phyloP scores from a whole-genome alignment of 2,329 filamentous ascomycete species.

The Lithohypha guttulata region DNA sequence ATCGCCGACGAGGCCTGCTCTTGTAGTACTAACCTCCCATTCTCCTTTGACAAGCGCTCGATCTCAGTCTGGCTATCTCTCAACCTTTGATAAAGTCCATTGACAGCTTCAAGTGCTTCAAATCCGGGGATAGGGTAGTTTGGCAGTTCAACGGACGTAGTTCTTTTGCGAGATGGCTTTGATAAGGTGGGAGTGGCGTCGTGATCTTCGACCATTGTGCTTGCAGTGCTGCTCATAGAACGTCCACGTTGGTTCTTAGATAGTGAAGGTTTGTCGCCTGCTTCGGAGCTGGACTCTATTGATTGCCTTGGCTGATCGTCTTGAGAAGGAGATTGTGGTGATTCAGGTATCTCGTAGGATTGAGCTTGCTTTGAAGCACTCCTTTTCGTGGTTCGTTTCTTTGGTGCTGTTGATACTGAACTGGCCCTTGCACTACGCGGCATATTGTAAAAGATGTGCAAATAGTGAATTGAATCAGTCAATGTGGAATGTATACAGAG shows the following conservation, averaged over 20 bases:
- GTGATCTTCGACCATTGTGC: not conserved
- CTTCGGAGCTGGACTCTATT: not conserved
- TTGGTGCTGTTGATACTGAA: not conserved
- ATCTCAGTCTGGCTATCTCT: constrained; percentile 1
- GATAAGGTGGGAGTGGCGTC: constrained; percentile 1
- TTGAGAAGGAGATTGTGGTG: not conserved
- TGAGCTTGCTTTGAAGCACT: not conserved
- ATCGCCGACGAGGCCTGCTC: not conserved
- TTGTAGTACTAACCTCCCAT: not conserved
- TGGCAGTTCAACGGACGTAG: not conserved
- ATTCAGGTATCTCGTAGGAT: constrained; percentile 7
- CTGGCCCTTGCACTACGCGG: not conserved
- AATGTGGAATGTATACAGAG: too few species aligned
- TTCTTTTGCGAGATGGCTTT: not conserved
- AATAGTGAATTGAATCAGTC: too few species aligned
- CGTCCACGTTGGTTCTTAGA: not conserved
- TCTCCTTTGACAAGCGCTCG: not conserved
- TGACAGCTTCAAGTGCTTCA: constrained; percentile 5
- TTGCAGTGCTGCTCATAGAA: not conserved
- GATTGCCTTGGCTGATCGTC: not conserved
- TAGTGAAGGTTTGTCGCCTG: not conserved
- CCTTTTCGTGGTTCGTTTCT: constrained; percentile 2
- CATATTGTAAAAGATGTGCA: too few species aligned
- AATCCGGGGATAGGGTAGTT: not conserved
- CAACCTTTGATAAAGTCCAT: constrained; percentile 7